Base-by-base conservation (phyloP, 768 basidiomycete genomes). In the Kwoniella heveanensis region DNA sequence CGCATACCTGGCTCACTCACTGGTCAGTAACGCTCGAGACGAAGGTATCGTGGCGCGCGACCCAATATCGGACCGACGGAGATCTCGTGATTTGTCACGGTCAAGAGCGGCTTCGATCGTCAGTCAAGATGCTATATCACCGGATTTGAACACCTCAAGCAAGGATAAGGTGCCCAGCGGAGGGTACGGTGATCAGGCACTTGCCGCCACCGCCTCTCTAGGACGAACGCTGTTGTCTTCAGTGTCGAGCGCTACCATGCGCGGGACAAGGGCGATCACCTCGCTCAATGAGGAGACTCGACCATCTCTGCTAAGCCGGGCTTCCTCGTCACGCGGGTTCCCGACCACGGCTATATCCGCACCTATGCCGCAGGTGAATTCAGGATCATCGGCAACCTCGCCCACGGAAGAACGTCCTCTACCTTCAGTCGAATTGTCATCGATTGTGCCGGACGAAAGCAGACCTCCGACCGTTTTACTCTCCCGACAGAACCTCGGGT, bases 401-500 rank as follows among this genome's bases (percentile, higher is more conserved):
- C 61, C 74, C 0, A 48, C 30, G 2, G 51, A 62, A 21, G 61
- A 67, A 22, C 56, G 54, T 7, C 44, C 63, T 6, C 46, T 63
- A 21, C 72, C 74, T 13, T 71, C 72, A 2, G 78, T 79, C 0
- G 75, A 78, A 48, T 54, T 79, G 44, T 57, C 74, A 1, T 71
- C 75, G 10, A 74, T 79, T 39, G 68, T 73, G 0, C 64, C 72
- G 0, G 70, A 71, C 29, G 69, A 72, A 21, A 67, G 61, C 17
- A 59, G 71, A n/a, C 78, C 78, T 5, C 78, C 78, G 10, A 76
- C 77, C 7, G 70, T 79, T 7, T 37, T 78, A 19, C 73, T 76
- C 2, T 71, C 73, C 1, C 56, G 77, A 19, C 69, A 73, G 29
- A 77, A 77, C 48, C 61, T 74, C 8, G 74, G 74, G 0, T 64